Evolutionary conservation across 164 flowering plant genomes (phyloP).

Genomic region (Litsea cubeba): DNA sequence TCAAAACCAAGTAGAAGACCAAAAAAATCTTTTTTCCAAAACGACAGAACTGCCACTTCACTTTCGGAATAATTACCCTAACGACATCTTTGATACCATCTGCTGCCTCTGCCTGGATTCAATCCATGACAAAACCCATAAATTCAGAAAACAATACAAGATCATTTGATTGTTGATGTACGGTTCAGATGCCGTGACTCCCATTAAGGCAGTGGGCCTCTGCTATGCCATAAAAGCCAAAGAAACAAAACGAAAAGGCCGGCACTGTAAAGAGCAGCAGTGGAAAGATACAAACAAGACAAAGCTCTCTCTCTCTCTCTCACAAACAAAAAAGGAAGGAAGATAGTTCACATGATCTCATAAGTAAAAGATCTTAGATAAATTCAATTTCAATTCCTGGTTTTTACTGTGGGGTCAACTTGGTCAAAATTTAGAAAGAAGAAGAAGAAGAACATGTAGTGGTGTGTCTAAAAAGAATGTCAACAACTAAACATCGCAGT

Average conservation of each 20-base stretch:
- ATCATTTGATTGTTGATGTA: neutral
- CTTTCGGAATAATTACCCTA: slow-evolving; percentile 8
- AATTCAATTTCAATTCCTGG: neutral
- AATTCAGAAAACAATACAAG: neutral
- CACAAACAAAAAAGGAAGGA: neutral
- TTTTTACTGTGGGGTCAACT: neutral
- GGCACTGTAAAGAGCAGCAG: neutral
- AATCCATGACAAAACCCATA: slow-evolving; percentile 3
- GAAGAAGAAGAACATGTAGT: neutral
- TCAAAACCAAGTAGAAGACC: no score
- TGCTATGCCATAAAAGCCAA: neutral
- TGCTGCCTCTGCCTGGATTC: neutral
- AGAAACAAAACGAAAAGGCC: neutral
- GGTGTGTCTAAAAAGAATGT: no score
- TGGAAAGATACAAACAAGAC: neutral
- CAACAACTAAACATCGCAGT: no score
- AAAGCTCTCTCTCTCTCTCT: neutral
- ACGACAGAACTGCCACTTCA: slow-evolving; percentile 5
- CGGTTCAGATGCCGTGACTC: neutral
- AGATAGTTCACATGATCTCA: neutral
- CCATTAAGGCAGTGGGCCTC: neutral
- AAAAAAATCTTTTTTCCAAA: neutral
- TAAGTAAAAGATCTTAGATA: neutral
- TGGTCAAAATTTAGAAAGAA: neutral
- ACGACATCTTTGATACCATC: slow-evolving; percentile 4